These are phyloP conservation scores for Apostasia ramifera DNA, from an alignment of 106 monocot genomes.

Conservation along the genomic window DNA sequence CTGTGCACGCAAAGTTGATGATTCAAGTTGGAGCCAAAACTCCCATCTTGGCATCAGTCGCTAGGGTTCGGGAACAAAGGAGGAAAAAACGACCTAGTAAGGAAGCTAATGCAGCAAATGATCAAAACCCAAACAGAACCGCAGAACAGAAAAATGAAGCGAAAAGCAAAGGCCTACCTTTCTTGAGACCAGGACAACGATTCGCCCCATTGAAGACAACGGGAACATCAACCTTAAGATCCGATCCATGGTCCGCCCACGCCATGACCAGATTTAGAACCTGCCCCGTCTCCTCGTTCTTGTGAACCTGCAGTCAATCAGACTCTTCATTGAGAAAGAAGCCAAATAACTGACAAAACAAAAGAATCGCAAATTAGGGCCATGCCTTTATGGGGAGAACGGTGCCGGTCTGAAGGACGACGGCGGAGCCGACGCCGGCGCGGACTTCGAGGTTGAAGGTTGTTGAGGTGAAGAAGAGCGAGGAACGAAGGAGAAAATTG, in stretches of 20 bases:
- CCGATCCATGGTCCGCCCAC: conserved; percentile 60
- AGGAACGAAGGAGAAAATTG: conserved; percentile 36
- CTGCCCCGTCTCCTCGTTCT: conserved; percentile 54
- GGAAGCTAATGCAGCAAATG: too few relatives aligned
- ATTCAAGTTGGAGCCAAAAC: too few relatives aligned
- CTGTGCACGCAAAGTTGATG: too few relatives aligned
- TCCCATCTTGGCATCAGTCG: too few relatives aligned
- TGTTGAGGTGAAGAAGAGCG: conserved; percentile 68
- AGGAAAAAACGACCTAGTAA: too few relatives aligned
- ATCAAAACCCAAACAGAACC: too few relatives aligned
- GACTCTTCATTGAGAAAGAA: background rate
- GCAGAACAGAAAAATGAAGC: background rate
- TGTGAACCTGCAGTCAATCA: conserved; percentile 46
- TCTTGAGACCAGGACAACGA: conserved; percentile 68
- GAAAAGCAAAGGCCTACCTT: conserved; percentile 31
- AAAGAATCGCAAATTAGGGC: background rate
- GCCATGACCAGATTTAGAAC: conserved; percentile 75
- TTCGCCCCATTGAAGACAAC: conserved; percentile 69
- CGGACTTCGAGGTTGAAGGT: conserved; percentile 60
- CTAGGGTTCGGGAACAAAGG: too few relatives aligned
- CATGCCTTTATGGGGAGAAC: conserved; percentile 74
- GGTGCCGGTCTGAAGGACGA: conserved; percentile 58
- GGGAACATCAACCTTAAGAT: conserved; percentile 64
- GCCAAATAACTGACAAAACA: background rate
- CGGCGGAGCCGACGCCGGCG: conserved; percentile 61